A percentile compares a stretch with the other conserved stretches of the same genome.
Evolutionary conservation across 352 stramenopile genomes (phyloP).

Genomic region (Poterioochromonas sp.): DNA sequence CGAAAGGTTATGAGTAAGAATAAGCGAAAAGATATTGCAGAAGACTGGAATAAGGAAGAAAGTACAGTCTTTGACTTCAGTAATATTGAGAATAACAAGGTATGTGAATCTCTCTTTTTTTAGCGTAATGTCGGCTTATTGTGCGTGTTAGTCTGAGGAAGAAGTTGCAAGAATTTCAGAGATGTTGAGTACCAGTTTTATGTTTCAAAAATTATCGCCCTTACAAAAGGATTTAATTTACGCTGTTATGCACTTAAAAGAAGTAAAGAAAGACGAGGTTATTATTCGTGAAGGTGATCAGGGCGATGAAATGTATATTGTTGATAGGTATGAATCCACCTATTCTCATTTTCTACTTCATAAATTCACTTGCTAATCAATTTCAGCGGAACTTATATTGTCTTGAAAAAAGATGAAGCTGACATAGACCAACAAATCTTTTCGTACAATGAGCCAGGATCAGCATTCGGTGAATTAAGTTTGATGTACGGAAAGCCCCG

Average conservation of each 20-base stretch:
- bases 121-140: neutral
- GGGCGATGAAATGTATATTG: constrained; percentile 85
- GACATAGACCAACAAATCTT: constrained; percentile 8
- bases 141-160: constrained; percentile 55
- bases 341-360: too few relatives aligned
- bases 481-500: constrained; percentile 77
- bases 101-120: too few relatives aligned
- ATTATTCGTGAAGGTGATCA: constrained; percentile 71
- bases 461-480: constrained; percentile 82
- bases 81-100: constrained; percentile 14
- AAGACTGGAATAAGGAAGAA: neutral
- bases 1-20: constrained; percentile 60
- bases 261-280: constrained; percentile 58
- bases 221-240: constrained; percentile 74
- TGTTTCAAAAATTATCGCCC: constrained; percentile 73
- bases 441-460: constrained; percentile 47
- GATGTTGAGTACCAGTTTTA: constrained; percentile 70
- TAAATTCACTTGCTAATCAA: neutral
- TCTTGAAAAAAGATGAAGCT: constrained; percentile 41
- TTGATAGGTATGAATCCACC: constrained; percentile 56
- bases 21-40: constrained; percentile 22
- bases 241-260: constrained; percentile 68
- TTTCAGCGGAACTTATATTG: constrained; percentile 51
- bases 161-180: constrained; percentile 62
- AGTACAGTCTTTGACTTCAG: constrained; percentile 12